Base-by-base conservation (phyloP, 768 basidiomycete species). In the Tylopilus vinaceipallidus region DNA sequence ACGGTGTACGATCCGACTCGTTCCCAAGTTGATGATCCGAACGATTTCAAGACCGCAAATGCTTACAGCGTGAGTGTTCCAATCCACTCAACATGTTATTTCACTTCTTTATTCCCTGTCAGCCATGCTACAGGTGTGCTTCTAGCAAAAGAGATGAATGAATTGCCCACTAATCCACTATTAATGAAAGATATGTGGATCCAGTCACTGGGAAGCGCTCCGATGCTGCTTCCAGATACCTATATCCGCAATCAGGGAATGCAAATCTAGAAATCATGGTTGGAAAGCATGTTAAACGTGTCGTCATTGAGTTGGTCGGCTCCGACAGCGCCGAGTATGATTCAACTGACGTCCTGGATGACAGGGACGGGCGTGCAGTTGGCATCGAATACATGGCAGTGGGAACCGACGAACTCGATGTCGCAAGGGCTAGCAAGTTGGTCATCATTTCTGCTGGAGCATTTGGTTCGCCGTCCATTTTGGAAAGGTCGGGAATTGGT, bases 401-500 rank as follows among this genome's bases (percentile, higher is more conserved):
- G 53, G 5, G 52, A 27, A 0, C 47, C 34, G 13, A 26, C 0
- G 45, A 56, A 10, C 17, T 58, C 1, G 43, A 46, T 11, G 56
- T 49, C 1, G 71, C 65, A 14, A 57, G 45, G 8, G 75, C 71
- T 4, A 42, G 17, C 11, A 46, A 67, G 4, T 65, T 80, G 3
- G 74, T 82, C 0, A 73, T 82, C 17, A 35, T 82, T 12, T 73
- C 77, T 1, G 72, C 73, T 8, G 81, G 80, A 0, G 70, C 80
- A 2, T 78, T 83, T 45, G 80, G 81, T 2, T 78, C 80, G 0
- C 77, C 80, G 0, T 62, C 75, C 2, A 78, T 83, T 20, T 67
- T 83, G 9, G 80, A 83, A 52, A 69, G 80, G 20, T 84, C 83
- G 0, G 86, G 89, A 9, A 84, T 93, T 44, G 89, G 88, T 11